Evolutionary conservation across 306 rosid species (phyloP), one percentile per base, ranked within the genome.

Genomic region (Begonia peltatifolia): DNA sequence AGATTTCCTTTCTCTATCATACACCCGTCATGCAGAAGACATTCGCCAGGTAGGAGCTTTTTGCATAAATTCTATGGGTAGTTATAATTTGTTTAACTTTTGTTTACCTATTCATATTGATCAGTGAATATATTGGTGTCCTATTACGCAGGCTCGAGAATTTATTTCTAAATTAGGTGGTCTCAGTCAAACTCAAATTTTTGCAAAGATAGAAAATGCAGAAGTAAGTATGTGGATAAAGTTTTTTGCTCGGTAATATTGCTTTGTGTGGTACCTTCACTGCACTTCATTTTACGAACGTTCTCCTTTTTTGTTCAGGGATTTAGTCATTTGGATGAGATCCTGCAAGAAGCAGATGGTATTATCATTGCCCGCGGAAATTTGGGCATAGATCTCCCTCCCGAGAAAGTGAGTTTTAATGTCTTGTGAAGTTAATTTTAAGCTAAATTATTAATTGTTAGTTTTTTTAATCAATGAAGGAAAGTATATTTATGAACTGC

Each of bases 351-450:
- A 74, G 97, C 97, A 62, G 97, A 89, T 66, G 97, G 97, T 55
- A 72, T 89, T 64, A 89, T 89, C 57, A 68, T 89, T 61, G 76
- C 97, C 43, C 95, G 97, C 47, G 97, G 97, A 56, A 84, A 79
- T 66, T 68, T 89, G 87, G 97, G 97, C 9, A 72, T 89, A 54
- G 97, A 89, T 89, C 87, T 89, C 52, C 97, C 97, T 47, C 93
- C 97, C 50, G 97, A 89, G 68, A 89, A 84, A 89, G 97, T 84
- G 58, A 63, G 78, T 50, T 63, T 73, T 46, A 30, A 22, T 30
- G 59, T 47, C 20, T 43, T 30, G 38, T 0, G 38, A 2, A 7
- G 8, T 30, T 30, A 30, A 5, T 7, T 30, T 30, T 30, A 30
- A 30, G 38, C 38, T 30, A 30, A 30, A 30, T 1, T 30, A 30